Evolutionary conservation across 257 asterid species (phyloP), one percentile per base, ranked within the genome.

Genomic region (Solanum sparsipilum): DNA sequence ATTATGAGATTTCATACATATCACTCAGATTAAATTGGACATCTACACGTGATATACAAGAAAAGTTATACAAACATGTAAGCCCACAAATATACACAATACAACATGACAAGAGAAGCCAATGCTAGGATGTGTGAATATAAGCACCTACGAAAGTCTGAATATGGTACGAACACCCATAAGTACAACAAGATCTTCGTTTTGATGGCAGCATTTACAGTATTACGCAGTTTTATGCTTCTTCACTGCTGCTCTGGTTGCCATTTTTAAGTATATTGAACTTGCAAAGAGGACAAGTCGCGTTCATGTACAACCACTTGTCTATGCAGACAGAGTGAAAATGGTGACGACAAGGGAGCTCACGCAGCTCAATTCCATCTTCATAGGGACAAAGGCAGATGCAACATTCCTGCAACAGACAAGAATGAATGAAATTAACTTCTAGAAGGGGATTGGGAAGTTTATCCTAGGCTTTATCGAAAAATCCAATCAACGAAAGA

Each of bases 201-300:
- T 76, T 18, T 29, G 65, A 73, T 23, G 65, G 56, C 46, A 12
- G 84, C 60, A 67, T 56, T 20, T 74, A 73, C 31, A 60, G 86
- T 46, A 56, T 13, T n/a, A 34, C 12, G 70, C 78, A 44, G 20
- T 27, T 31, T 90, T 89, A 97, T 82, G 90, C 99, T 87, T 95
- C 99, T 88, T 93, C 99, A 27, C 95, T 89, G 23, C 97, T 95
- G 32, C 93, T 92, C 75, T 84, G 98, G 78, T 86, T 92, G 38
- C 98, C 94, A 29, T 87, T 92, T 92, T 97, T 97, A 83, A 97
- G 94, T 87, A 97, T 96, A 76, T 97, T 94, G 93, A 92, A 93
- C 92, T 97, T 97, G 98, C 99, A 97, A 44, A 97, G 96, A 75
- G 99, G 99, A 38, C 99, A 97, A 38, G 98, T 97, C 68, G 99